Conservation (phyloP, 768 basidiomycete species). For the Termitomyces sp. region DNA sequence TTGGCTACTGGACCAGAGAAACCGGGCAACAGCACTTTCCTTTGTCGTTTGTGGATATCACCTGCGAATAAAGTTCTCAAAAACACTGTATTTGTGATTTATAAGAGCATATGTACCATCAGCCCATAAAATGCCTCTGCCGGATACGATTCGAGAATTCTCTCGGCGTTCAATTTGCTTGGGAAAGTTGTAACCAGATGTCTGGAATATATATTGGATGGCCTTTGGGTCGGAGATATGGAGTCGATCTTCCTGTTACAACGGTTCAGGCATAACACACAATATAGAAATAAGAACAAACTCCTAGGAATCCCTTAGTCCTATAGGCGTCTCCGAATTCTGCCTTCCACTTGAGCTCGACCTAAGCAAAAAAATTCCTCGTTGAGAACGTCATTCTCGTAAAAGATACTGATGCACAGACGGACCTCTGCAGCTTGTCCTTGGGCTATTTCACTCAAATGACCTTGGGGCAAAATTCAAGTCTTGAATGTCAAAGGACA, state of each 20-base stretch:
- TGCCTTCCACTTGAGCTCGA: slow-evolving; percentile 42
- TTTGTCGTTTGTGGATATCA: slow-evolving; percentile 41
- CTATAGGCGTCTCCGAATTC: slow-evolving; percentile 37
- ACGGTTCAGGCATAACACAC: background rate
- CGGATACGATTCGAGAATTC: slow-evolving; percentile 29
- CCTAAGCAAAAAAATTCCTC: slow-evolving; percentile 16
- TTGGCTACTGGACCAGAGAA: slow-evolving; percentile 40
- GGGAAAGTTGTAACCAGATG: slow-evolving; percentile 37
- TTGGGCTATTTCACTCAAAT: slow-evolving; percentile 27
- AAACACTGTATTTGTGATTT: background rate
- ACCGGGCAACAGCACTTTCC: slow-evolving; percentile 43
- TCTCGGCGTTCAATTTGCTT: slow-evolving; percentile 37
- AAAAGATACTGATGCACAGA: background rate
- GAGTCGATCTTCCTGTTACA: slow-evolving; percentile 38
- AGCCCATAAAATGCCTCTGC: slow-evolving; percentile 36
- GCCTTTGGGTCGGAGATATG: slow-evolving; percentile 48
- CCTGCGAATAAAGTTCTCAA: slow-evolving; percentile 15
- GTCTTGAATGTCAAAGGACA: background rate
- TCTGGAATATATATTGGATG: slow-evolving; percentile 40
- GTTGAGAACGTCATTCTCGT: background rate
- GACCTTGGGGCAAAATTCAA: slow-evolving; percentile 11
- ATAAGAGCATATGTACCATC: slow-evolving; percentile 29
- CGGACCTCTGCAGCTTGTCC: slow-evolving; percentile 31
- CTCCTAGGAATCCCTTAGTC: slow-evolving; percentile 35
- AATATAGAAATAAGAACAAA: slow-evolving; percentile 14